Evolutionary conservation across 1,139 yeast species (phyloP), one percentile per base, ranked within the genome.

Genomic region (Lodderomyces metapsilosis): DNA sequence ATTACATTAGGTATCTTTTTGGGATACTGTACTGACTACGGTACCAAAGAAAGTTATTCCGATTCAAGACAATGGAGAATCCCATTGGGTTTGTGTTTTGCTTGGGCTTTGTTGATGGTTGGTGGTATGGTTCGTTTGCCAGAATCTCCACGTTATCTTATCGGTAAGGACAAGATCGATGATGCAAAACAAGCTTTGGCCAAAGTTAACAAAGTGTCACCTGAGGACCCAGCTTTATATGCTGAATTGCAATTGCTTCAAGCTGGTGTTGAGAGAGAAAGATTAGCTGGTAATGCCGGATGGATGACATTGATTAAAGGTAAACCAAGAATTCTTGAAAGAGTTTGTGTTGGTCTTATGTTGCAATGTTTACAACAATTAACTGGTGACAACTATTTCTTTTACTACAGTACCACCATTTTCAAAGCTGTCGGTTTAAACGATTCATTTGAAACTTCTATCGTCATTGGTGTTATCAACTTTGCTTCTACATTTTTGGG

Each of bases 321-420:
- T 61, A 75, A 79, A 61, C 88, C 88, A 55, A 76, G 74, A 64
- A 75, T 82, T 50, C 70, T 83, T 53, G 76, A 74, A 66, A 76
- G 95, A 68, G 74, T 84, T 17, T 28, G 80, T 18, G 70, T 80
- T 57, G 94, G 94, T 59, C 64, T 82, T 46, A 58, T 80, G 63
- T 62, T 84, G 51, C 85, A 82, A 71, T 72, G 83, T 20, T 64
- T 84, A 54, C 92, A 85, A 68, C 94, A 85, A 66, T 74, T 85
- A 52, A 80, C 88, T 46, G 94, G 92, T 74, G 77, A 81, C 60
- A 84, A 84, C 70, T 85, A 84, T 65, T 84, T 85, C 70, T 84
- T 85, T 75, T 84, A 84, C 71, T 85, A 84, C 53, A 88, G 89
- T 63, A 84, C 91, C 47, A 78, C 85, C 42, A 76, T 84, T 57